Conservation (phyloP, 176 grass and related monocot species). For the Rhynchospora pubera region DNA sequence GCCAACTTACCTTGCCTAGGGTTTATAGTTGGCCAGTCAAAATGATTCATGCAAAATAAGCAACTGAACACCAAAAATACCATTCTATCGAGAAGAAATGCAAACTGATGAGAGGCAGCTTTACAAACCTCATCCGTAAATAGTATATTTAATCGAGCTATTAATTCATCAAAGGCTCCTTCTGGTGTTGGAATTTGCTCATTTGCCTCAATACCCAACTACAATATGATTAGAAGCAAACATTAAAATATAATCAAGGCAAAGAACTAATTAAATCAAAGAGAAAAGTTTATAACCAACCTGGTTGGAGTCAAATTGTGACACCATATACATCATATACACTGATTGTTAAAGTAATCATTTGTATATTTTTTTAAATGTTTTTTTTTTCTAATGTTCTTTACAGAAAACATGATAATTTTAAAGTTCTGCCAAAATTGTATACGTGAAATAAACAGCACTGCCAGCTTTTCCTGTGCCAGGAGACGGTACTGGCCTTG, state of each 20-base stretch:
- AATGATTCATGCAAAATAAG: background rate
- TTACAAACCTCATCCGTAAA: constrained; percentile 64
- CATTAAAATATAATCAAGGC: constrained; percentile 4
- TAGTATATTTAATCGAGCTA: constrained; percentile 53
- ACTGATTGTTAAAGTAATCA: background rate
- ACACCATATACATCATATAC: constrained; percentile 9
- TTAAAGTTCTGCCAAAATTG: background rate
- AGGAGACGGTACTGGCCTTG: background rate
- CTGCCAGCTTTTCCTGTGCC: background rate
- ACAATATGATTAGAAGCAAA: constrained; percentile 13
- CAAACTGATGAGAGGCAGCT: background rate
- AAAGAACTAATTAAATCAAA: background rate
- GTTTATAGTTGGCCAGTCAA: background rate
- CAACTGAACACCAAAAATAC: background rate
- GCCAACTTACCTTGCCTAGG: background rate
- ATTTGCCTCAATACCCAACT: constrained; percentile 68
- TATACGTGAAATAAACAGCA: background rate
- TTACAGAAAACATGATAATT: background rate
- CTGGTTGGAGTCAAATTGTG: background rate
- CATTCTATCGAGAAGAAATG: background rate
- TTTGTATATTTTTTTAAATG: constrained; percentile 3
- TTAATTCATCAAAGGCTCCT: constrained; percentile 77
- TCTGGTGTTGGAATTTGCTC: constrained; percentile 46
- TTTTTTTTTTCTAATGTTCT: background rate
- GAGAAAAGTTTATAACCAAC: background rate